These are phyloP conservation scores for Gastrodia elata DNA, from an alignment of 106 monocot species.

Conservation along the genomic window DNA sequence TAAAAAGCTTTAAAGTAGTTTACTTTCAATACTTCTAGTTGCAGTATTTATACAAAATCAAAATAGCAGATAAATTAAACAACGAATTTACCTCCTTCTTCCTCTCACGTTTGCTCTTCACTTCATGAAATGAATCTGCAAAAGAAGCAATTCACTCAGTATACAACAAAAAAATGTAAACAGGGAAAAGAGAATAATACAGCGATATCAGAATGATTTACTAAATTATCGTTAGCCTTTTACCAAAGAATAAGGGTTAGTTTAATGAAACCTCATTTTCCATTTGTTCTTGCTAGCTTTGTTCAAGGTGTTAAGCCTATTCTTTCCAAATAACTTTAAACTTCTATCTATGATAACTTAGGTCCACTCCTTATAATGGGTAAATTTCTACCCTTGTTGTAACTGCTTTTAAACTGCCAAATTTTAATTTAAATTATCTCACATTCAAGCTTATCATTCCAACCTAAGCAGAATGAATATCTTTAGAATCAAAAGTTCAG, in stretches of 20 bases:
- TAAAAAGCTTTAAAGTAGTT: background rate
- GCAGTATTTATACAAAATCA: background rate
- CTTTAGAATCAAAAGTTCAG: background rate
- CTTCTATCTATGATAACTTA: background rate
- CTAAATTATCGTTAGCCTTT: background rate
- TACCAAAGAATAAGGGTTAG: background rate
- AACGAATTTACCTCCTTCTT: conserved; percentile 78
- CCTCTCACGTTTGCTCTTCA: conserved; percentile 96
- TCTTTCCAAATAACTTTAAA: background rate
- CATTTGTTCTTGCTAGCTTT: background rate
- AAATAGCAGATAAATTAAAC: background rate
- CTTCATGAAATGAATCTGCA: conserved; percentile 93
- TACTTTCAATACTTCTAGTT: background rate
- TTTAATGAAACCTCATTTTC: background rate
- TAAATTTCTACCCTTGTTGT: background rate
- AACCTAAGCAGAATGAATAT: background rate
- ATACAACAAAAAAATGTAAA: background rate
- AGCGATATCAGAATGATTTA: background rate
- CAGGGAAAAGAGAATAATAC: background rate
- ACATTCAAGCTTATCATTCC: background rate
- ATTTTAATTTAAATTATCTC: background rate
- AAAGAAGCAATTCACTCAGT: background rate
- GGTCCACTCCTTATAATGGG: background rate
- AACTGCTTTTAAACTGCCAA: background rate
- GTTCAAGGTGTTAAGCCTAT: background rate